Evolutionary conservation across 2,329 filamentous ascomycete genomes (phyloP).

Genomic region (Albifimbria verrucaria): DNA sequence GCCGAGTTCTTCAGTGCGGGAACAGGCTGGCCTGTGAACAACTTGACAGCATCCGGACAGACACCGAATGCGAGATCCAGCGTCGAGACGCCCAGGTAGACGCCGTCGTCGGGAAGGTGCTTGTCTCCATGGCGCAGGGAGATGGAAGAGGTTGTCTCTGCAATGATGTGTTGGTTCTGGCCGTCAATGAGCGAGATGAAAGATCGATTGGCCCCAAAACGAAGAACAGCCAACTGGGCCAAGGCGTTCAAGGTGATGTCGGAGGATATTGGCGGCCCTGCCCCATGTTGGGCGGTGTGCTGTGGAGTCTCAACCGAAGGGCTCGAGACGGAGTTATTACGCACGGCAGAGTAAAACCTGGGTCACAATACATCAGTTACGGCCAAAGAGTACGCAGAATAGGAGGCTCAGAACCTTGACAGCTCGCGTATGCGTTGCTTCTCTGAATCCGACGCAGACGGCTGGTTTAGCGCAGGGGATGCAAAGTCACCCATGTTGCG

Average conservation of each 20-base stretch:
- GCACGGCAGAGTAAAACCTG: background rate
- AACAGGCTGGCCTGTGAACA: conserved; percentile 20
- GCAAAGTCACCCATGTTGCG: conserved; percentile 1
- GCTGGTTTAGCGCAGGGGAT: background rate
- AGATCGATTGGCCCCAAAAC: conserved; percentile 32
- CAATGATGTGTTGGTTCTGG: conserved; percentile 35
- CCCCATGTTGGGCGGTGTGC: background rate
- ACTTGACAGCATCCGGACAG: conserved; percentile 24
- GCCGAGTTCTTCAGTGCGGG: conserved; percentile 8
- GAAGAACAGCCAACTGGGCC: conserved; percentile 36
- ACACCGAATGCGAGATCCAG: conserved; percentile 24
- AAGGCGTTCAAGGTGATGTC: conserved; percentile 34
- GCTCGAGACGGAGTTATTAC: background rate
- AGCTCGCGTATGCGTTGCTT: conserved; percentile 1
- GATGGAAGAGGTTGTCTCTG: conserved; percentile 36
- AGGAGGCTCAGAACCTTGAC: background rate
- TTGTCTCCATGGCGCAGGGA: conserved; percentile 18
- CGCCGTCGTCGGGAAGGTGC: conserved; percentile 10
- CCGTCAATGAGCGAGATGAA: conserved; percentile 41
- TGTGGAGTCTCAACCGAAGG: background rate
- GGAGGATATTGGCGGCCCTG: background rate
- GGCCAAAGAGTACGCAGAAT: background rate
- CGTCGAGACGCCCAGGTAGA: conserved; percentile 19
- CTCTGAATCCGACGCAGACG: background rate
- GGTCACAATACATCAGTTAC: background rate